Conservation (phyloP, 495 filamentous ascomycete genomes). For the Pseudevernia furfuracea region DNA sequence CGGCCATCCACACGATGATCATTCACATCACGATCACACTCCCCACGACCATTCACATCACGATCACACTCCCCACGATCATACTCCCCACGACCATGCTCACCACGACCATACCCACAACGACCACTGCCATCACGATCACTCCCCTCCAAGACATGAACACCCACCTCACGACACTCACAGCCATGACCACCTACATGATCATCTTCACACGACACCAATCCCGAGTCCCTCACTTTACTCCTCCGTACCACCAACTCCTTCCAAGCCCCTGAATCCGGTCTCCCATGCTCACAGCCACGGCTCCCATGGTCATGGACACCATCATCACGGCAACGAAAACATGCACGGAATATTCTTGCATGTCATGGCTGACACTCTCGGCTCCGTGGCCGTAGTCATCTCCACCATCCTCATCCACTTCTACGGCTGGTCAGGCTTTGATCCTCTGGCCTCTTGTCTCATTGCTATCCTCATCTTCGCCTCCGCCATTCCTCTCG, state of each 20-base stretch:
- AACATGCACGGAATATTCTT: constrained; percentile 99
- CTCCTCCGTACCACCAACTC: constrained; percentile 24
- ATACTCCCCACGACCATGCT: constrained; percentile 23
- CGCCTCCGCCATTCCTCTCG: constrained; percentile 76
- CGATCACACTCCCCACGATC: constrained; percentile 8
- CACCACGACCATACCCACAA: constrained; percentile 35
- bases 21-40: constrained; percentile 43
- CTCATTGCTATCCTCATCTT: constrained; percentile 92
- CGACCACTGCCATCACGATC: constrained; percentile 29
- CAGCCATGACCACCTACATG: constrained; percentile 27
- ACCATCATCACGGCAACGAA: constrained; percentile 73
- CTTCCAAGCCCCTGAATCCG: constrained; percentile 24
- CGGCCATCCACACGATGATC: constrained; percentile 52
- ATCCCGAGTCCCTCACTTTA: constrained; percentile 20
- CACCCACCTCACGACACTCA: constrained; percentile 29
- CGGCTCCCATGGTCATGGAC: constrained; percentile 27
- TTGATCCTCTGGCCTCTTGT: constrained; percentile 89
- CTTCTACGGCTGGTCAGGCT: constrained; percentile 82
- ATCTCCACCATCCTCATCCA: constrained; percentile 83
- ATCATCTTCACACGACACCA: constrained; percentile 30
- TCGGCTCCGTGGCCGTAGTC: constrained; percentile 91
- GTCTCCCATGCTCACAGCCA: constrained; percentile 25
- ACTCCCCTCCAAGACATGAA: constrained; percentile 28
- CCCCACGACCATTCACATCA: constrained; percentile 23
- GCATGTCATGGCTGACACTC: constrained; percentile 89